Conservation (phyloP, 2,329 filamentous ascomycete species). For the Sphaerulina musiva region DNA sequence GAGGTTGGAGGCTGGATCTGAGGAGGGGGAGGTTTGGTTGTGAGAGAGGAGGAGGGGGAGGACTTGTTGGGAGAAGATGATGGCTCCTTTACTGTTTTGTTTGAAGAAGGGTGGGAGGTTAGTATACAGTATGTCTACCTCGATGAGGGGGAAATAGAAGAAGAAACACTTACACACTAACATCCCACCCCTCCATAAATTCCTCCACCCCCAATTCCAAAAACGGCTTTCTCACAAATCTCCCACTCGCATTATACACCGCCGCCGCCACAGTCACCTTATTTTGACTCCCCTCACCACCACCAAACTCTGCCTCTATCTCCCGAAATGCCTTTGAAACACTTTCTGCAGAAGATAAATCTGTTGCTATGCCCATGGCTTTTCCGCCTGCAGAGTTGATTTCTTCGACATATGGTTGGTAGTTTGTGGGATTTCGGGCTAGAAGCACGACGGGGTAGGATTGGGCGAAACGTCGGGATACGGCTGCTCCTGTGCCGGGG, state of each 20-base stretch:
- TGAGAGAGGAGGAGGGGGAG: slow-evolving; percentile 65
- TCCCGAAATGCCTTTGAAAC: slow-evolving; percentile 56
- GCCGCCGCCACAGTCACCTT: slow-evolving; percentile 40
- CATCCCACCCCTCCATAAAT: slow-evolving; percentile 47
- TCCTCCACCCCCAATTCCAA: slow-evolving; percentile 55
- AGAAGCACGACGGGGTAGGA: slow-evolving; percentile 68
- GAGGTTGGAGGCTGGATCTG: slow-evolving; percentile 2
- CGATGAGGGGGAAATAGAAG: no score
- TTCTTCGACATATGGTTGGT: slow-evolving; percentile 59
- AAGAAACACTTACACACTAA: slow-evolving; percentile 41
- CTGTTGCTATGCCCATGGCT: slow-evolving; percentile 64
- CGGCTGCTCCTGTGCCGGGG: slow-evolving; percentile 60
- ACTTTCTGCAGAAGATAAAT: slow-evolving; percentile 52
- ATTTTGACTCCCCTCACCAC: slow-evolving; percentile 7
- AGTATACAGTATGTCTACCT: background rate
- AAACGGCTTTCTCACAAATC: slow-evolving; percentile 54
- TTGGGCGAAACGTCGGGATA: slow-evolving; percentile 55
- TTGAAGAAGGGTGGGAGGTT: background rate
- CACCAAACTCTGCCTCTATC: slow-evolving; percentile 54
- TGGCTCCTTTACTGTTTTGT: slow-evolving; percentile 55
- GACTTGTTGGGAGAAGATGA: slow-evolving; percentile 65
- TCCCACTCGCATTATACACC: slow-evolving; percentile 62
- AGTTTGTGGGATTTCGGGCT: slow-evolving; percentile 61
- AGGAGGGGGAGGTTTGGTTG: slow-evolving; percentile 34
- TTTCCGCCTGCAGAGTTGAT: slow-evolving; percentile 62